These are phyloP conservation scores for Panus rudis DNA, from an alignment of 768 basidiomycete genomes.

Conservation along the genomic window DNA sequence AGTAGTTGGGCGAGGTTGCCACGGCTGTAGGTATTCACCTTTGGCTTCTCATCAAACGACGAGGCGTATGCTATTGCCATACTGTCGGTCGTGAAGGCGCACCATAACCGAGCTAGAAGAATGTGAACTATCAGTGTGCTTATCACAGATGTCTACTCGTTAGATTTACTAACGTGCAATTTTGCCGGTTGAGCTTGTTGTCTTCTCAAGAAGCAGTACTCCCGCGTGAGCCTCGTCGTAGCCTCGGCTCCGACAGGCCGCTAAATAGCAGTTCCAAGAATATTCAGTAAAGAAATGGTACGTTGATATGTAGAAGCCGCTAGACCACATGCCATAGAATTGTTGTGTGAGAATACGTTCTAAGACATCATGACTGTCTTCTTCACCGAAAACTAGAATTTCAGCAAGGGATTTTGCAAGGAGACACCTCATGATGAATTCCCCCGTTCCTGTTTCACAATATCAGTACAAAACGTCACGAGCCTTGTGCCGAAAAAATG, in stretches of 20 bases:
- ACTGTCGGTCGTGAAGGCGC: constrained; percentile 75
- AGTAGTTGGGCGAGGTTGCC: background rate
- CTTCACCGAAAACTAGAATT: constrained; percentile 29
- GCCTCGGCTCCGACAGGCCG: constrained; percentile 30
- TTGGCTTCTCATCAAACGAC: constrained; percentile 43
- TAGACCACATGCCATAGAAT: constrained; percentile 42
- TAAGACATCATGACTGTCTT: constrained; percentile 54
- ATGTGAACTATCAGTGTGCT: too few relatives aligned
- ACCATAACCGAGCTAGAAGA: constrained; percentile 69
- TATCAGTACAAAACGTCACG: background rate
- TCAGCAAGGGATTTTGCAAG: constrained; percentile 54
- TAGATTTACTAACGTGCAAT: too few relatives aligned
- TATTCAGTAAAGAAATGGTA: constrained; percentile 23
- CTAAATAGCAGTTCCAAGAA: too few relatives aligned
- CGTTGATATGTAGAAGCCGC: background rate
- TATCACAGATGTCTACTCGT: too few relatives aligned
- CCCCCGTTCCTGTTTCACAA: constrained; percentile 54
- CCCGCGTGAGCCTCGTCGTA: constrained; percentile 50
- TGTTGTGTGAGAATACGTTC: constrained; percentile 35
- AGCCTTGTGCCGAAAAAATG: background rate
- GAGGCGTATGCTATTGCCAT: constrained; percentile 76
- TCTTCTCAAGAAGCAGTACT: too few relatives aligned
- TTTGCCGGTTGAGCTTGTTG: too few relatives aligned
- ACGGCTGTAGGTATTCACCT: too few relatives aligned
- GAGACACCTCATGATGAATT: constrained; percentile 53